Evolutionary conservation across 208 protist genomes (phyloP).

Genomic region (Leptomonas pyrrhocoris): DNA sequence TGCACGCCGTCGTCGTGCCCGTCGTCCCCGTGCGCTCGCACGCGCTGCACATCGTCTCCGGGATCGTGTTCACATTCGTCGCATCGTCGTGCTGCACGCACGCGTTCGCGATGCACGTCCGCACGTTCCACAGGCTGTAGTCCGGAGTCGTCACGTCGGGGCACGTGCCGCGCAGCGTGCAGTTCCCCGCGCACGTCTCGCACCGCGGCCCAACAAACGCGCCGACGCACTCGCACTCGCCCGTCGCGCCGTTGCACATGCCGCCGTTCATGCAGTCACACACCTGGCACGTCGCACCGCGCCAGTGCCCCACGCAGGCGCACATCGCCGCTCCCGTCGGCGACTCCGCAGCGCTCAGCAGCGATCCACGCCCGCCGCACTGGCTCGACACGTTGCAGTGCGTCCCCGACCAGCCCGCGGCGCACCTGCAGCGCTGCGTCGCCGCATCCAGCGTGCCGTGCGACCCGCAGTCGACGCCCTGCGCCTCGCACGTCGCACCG

Average conservation of each 20-base stretch:
- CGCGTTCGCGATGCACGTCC: slow-evolving; percentile 41
- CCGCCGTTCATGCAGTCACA: slow-evolving; percentile 62
- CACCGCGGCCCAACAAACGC: slow-evolving; percentile 49
- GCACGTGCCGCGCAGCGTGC: slow-evolving; percentile 38
- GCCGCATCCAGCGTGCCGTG: slow-evolving; percentile 19
- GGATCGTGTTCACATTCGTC: slow-evolving; percentile 13
- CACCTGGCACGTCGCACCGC: slow-evolving; percentile 44
- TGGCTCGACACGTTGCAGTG: slow-evolving; percentile 13
- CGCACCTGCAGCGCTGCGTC: slow-evolving; percentile 24
- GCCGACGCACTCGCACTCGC: slow-evolving; percentile 45
- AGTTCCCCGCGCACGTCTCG: slow-evolving; percentile 44
- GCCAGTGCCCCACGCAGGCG: slow-evolving; percentile 52
- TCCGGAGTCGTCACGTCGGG: slow-evolving; percentile 17
- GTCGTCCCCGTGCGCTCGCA: slow-evolving; percentile 8
- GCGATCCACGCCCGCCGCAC: slow-evolving; percentile 38
- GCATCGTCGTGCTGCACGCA: slow-evolving; percentile 24
- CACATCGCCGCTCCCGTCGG: slow-evolving; percentile 43
- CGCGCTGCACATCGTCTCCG: slow-evolving; percentile 28
- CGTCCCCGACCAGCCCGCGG: slow-evolving; percentile 14
- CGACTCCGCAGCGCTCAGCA: slow-evolving; percentile 33
- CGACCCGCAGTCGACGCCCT: slow-evolving; percentile 18
- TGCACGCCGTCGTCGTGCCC: slow-evolving; percentile 6
- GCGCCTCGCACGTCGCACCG: slow-evolving; percentile 26
- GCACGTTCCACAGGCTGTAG: slow-evolving; percentile 38
- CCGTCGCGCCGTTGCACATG: slow-evolving; percentile 40